Base-by-base conservation (phyloP, 192 early-diverging fungal genomes). In the Funneliformis geosporum region DNA sequence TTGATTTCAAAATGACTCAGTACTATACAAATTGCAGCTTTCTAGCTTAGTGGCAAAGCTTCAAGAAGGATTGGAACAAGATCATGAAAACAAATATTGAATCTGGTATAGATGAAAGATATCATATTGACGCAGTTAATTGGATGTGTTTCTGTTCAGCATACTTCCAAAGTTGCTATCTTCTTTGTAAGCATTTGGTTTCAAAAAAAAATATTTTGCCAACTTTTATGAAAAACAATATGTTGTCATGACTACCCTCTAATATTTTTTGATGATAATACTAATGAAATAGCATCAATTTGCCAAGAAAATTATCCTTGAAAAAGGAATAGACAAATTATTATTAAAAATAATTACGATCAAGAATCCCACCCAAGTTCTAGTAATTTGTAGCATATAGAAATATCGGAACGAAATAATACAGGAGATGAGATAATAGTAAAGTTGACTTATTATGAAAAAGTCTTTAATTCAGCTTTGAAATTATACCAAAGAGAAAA, bases 391-490 rank as follows among this genome's bases (percentile, higher is more conserved):
- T 38, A 69, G 14, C 39, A 39, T 69, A 43, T 40, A 14, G 38
- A n/a, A 43, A 40, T 69, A 69, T 14, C n/a, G 40, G 40, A n/a
- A 69, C 39, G 67, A 43, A 69, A 69, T 69, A 43, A 4, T 39
- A 69, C 4, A 69, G 8, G 4, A 38, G 67, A 69, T 43, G 38
- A 69, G 16, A 38, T 69, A 43, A 38, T 40, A 16, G 33, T 16
- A 42, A 69, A 69, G 67, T 69, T 69, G 7, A 7, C 67, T 69
- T 43, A 69, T 21, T 69, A 69, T 69, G 14, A 69, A 43, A 69
- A 69, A 43, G 16, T 43, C 21, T 69, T 69, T 43, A 16, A 16
- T 69, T 42, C 1, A 18, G 67, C 21, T 40, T 69, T 69, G 33
- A 69, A 14, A 16, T 39, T 69, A 7, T 69, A 69, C n/a, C 0